Percentiles rank a stretch among this genome's conserved stretches.
These are phyloP conservation scores for Colletotrichum euphorbiae DNA, from an alignment of 2,329 filamentous ascomycete genomes.

Conservation along the genomic window DNA sequence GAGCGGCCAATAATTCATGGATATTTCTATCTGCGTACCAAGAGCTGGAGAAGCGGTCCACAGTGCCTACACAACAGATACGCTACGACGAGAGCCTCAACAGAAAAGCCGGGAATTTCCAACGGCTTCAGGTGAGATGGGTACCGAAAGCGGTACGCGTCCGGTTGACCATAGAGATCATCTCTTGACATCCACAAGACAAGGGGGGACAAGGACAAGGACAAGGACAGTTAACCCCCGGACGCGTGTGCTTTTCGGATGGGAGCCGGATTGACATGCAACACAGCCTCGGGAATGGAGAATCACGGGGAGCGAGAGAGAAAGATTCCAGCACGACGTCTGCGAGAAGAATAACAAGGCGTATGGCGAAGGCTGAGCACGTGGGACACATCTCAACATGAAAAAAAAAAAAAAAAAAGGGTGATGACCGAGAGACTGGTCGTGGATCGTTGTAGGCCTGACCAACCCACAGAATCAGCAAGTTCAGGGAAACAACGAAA, in stretches of 20 bases:
- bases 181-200: background rate
- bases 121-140: slow-evolving; percentile 16
- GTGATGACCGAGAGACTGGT: background rate
- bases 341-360: background rate
- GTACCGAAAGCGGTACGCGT: slow-evolving; percentile 11
- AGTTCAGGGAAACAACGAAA: background rate
- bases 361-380: slow-evolving; percentile 18
- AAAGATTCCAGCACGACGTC: background rate
- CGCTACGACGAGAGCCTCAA: background rate
- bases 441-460: no score
- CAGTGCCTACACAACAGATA: no score
- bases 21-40: background rate
- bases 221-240: background rate
- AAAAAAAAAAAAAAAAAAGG: no score
- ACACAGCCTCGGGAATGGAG: slow-evolving; percentile 27
- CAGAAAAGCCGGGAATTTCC: slow-evolving; percentile 1
- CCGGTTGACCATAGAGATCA: background rate
- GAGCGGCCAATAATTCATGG: background rate
- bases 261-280: slow-evolving; percentile 26
- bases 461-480: no score
- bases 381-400: background rate
- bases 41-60: background rate
- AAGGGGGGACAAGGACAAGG: no score
- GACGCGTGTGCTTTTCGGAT: slow-evolving; percentile 17
- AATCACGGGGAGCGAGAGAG: slow-evolving; percentile 16